A percentile compares a stretch with the other conserved stretches of the same genome.
phyloP scores from a whole-genome alignment of 2,329 filamentous ascomycete genomes.

The Diaporthe velutina region DNA sequence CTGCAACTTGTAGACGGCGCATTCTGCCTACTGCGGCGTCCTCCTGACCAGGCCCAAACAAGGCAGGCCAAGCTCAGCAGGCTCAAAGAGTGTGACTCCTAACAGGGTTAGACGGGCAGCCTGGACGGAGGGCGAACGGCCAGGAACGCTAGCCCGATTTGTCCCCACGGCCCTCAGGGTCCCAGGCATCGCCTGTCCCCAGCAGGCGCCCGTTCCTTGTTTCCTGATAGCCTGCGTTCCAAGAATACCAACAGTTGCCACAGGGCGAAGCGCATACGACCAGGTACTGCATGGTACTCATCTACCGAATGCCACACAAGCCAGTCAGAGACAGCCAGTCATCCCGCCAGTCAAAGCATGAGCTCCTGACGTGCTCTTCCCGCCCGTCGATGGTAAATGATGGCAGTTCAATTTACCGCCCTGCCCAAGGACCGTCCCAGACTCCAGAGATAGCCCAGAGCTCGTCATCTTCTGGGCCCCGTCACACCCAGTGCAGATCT shows the following conservation, averaged over 20 bases:
- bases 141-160: slow-evolving; percentile 17
- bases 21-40: slow-evolving; percentile 7
- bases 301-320: slow-evolving; percentile 19
- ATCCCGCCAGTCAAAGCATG: neutral
- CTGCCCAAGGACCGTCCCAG: neutral
- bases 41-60: slow-evolving; percentile 23
- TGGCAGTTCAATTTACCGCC: slow-evolving; percentile 26
- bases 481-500: slow-evolving; percentile 36
- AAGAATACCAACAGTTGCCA: slow-evolving; percentile 33
- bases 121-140: neutral
- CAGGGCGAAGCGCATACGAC: slow-evolving; percentile 7
- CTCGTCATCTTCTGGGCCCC: slow-evolving; percentile 32
- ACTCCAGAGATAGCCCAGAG: slow-evolving; percentile 17
- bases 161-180: neutral
- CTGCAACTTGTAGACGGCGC: slow-evolving; percentile 27
- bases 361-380: slow-evolving; percentile 29
- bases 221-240: slow-evolving; percentile 28
- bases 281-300: slow-evolving; percentile 14
- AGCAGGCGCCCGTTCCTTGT: slow-evolving; percentile 6
- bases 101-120: slow-evolving; percentile 24
- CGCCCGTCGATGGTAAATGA: neutral
- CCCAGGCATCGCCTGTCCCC: neutral
- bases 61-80: slow-evolving; percentile 5
- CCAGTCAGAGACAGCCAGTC: neutral
- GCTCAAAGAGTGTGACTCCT: slow-evolving; percentile 27